Conservation (phyloP, 106 monocot species). For the Allium fistulosum region DNA sequence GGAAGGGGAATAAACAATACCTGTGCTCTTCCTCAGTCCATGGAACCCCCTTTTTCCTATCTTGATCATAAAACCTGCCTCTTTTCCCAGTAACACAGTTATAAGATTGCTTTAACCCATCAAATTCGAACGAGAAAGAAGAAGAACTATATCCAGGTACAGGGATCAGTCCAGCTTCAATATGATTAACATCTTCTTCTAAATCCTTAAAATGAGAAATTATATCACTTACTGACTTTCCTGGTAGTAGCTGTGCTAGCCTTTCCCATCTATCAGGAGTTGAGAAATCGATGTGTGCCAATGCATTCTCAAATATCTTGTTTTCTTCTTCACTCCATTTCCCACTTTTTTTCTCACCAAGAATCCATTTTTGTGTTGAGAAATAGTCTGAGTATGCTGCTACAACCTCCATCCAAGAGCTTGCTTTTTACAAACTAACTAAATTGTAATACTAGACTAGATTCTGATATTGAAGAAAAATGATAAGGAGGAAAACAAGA, state of each 20-base stretch:
- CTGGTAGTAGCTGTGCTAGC: constrained; percentile 39
- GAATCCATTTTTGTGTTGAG: constrained; percentile 25
- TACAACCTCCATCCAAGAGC: constrained; percentile 19
- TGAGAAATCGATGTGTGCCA: constrained; percentile 41
- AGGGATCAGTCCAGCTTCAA: constrained; percentile 65
- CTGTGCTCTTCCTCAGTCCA: constrained; percentile 98
- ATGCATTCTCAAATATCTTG: constrained; percentile 70
- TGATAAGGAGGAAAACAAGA: too few species aligned
- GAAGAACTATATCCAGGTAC: constrained; percentile 38
- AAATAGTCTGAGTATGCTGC: constrained; percentile 19
- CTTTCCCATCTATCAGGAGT: constrained; percentile 55
- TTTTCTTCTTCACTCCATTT: constrained; percentile 63
- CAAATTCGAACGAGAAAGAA: background rate
- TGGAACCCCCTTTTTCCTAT: constrained; percentile 87
- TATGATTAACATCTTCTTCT: constrained; percentile 59
- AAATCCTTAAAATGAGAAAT: constrained; percentile 50
- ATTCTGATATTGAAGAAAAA: too few species aligned
- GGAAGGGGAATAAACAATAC: constrained; percentile 11
- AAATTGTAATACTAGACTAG: too few species aligned
- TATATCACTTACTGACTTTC: constrained; percentile 53
- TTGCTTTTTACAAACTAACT: background rate
- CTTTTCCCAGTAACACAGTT: constrained; percentile 31
- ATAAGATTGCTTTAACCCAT: constrained; percentile 32
- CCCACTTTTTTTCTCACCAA: constrained; percentile 3
- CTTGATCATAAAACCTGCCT: constrained; percentile 40